Evolutionary conservation across 345 rosid genomes (phyloP).

Genomic region (Dipteronia sinensis): DNA sequence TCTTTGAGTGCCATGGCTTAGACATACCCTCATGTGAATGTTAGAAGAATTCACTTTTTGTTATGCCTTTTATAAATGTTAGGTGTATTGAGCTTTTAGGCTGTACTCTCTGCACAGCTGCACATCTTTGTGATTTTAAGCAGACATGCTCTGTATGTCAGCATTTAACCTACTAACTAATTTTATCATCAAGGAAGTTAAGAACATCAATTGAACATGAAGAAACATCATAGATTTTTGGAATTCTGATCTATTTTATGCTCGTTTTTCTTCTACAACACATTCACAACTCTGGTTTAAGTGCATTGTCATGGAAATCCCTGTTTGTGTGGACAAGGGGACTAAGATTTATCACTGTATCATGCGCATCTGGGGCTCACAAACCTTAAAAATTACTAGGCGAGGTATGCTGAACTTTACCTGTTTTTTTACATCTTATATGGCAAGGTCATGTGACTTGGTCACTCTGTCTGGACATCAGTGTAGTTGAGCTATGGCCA

Average conservation of each 20-base stretch:
- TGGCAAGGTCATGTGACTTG: not conserved
- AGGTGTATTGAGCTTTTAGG: not conserved
- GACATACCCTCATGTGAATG: not conserved
- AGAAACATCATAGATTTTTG: not conserved
- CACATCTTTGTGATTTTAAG: not conserved
- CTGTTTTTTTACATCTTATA: not conserved
- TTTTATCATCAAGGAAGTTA: constrained; percentile 5
- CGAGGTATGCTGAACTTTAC: not conserved
- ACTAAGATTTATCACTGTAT: not conserved
- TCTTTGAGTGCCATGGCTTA: constrained; percentile 3
- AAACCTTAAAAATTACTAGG: not conserved
- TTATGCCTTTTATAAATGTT: not conserved
- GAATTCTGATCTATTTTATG: not conserved
- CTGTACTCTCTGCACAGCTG: not conserved
- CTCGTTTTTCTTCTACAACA: no score
- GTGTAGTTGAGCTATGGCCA: not conserved
- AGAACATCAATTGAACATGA: not conserved
- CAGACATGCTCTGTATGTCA: not conserved
- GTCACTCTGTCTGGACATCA: not conserved
- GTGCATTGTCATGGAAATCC: not conserved
- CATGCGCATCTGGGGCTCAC: not conserved
- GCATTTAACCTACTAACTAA: not conserved
- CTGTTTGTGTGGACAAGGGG: not conserved
- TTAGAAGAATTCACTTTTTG: not conserved
- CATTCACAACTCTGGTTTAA: not conserved